A percentile compares a stretch with the other conserved stretches of the same genome.
Evolutionary conservation across 345 rosid genomes (phyloP).

Genomic region (Aquilaria yunnanensis): DNA sequence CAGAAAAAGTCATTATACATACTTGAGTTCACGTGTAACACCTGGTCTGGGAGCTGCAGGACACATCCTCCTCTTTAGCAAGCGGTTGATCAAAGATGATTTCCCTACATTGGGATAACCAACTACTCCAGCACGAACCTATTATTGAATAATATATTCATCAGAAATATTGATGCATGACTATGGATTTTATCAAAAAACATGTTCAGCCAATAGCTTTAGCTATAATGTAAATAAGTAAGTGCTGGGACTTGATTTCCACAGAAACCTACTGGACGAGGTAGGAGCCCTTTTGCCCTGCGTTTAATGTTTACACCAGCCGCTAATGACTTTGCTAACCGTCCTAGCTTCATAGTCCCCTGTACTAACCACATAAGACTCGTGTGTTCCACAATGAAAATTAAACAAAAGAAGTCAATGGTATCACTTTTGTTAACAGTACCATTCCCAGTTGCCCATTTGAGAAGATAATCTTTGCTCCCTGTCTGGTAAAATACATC

Average conservation of each 20-base stretch:
- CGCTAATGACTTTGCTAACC: constrained; percentile 73
- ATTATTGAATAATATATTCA: not conserved
- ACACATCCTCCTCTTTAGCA: constrained; percentile 83
- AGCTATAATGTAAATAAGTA: not conserved
- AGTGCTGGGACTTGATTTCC: not conserved
- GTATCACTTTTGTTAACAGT: constrained; percentile 8
- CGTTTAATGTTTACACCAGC: constrained; percentile 72
- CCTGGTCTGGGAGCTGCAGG: constrained; percentile 97
- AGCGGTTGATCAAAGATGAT: constrained; percentile 88
- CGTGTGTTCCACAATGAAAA: constrained; percentile 1
- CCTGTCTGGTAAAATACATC: constrained; percentile 73
- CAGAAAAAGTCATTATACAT: constrained; percentile 8
- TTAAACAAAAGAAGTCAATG: constrained; percentile 4
- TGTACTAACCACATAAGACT: constrained; percentile 21
- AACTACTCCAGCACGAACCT: constrained; percentile 96
- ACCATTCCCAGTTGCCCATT: constrained; percentile 87
- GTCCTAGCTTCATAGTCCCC: constrained; percentile 78
- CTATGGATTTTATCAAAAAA: not conserved
- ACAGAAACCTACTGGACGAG: constrained; percentile 56
- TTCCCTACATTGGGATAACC: constrained; percentile 98
- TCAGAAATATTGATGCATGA: no score
- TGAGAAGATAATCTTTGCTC: constrained; percentile 63
- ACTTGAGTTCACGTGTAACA: constrained; percentile 85
- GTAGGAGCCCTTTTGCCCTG: constrained; percentile 81
- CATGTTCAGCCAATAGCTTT: not conserved